phyloP scores from a whole-genome alignment of 805 yeast genomes.

The Debaryomyces hansenii region DNA sequence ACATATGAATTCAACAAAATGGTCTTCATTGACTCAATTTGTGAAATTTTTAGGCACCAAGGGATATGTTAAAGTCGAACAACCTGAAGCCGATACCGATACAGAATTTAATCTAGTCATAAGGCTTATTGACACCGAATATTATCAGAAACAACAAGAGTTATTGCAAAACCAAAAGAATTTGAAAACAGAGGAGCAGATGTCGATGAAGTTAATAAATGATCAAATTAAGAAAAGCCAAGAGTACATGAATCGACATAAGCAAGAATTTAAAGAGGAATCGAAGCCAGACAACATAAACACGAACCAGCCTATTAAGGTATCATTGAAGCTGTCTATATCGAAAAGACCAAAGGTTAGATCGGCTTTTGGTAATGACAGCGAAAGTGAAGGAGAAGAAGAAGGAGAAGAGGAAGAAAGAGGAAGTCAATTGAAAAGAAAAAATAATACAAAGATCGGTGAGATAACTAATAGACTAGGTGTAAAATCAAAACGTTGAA shows the following conservation, averaged over 20 bases:
- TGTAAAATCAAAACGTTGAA: neutral
- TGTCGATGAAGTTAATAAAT: conserved; percentile 42
- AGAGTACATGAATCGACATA: conserved; percentile 4
- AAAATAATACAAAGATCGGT: conserved; percentile 4
- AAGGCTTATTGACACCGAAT: conserved; percentile 23
- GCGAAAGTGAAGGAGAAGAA: conserved; percentile 11
- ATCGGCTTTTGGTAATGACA: conserved; percentile 10
- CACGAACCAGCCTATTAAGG: conserved; percentile 20
- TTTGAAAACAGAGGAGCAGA: conserved; percentile 47
- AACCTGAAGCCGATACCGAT: conserved; percentile 21
- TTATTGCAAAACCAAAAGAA: conserved; percentile 33
- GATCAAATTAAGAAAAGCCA: conserved; percentile 54
- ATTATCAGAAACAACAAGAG: conserved; percentile 34
- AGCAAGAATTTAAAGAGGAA: conserved; percentile 1
- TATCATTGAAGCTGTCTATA: conserved; percentile 11
- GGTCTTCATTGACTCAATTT: conserved; percentile 70
- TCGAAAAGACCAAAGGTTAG: conserved; percentile 5
- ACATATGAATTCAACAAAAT: conserved; percentile 88
- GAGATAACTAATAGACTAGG: conserved; percentile 6
- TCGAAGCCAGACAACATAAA: neutral
- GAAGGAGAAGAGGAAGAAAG: conserved; percentile 6
- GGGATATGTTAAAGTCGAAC: conserved; percentile 55
- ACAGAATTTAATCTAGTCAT: conserved; percentile 39
- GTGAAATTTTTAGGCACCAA: conserved; percentile 56
- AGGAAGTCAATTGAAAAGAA: neutral